Base-by-base conservation (phyloP, 176 grass and related monocot species). In the Puccinellia tenuiflora region DNA sequence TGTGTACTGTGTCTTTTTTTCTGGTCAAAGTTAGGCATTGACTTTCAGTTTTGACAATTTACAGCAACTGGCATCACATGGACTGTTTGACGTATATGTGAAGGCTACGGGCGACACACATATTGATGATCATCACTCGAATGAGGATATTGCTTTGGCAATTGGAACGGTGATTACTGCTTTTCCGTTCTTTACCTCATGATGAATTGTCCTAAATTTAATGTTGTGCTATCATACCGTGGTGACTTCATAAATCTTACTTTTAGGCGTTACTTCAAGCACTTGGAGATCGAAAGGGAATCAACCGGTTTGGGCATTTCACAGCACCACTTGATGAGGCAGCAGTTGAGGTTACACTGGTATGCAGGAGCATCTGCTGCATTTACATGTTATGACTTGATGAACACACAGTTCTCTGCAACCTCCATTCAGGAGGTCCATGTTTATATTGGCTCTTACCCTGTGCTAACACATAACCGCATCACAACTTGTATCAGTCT, bases 51-150 rank as follows among this genome's bases (percentile, higher is more conserved):
- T 84, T n/a, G n/a, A 18, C 6, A 59, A 70, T 64, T 79, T 94
- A n/a, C 85, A 98, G 92, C 92, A 98, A 93, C 47, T 98, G 72
- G 92, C 90, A 67, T 98, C 95, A 4, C 95, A 98, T 81, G 92
- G 95, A 78, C 86, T 98, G 9, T 94, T 94, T 86, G 92, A 98
- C 56, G 69, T 98, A 28, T 77, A 79, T 76, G 95, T 98, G 17
- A 93, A 87, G 77, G 95, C 95, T 22, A 84, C 76, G 14, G 95
- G 95, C 81, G 95, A 98, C 68, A 93, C 90, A 8, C 92, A 95
- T 81, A 98, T 98, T 85, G 95, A 98, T 77, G 95, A 98, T 72
- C 95, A 98, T 88, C 95, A 98, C 85, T 89, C 92, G 20, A 98
- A 98, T 13, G 92, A 98, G 86, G 95, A 98, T 77, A 88, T 98